These are phyloP conservation scores for Nakazawaea sp. DNA, from an alignment of 805 yeast species.

Conservation along the genomic window DNA sequence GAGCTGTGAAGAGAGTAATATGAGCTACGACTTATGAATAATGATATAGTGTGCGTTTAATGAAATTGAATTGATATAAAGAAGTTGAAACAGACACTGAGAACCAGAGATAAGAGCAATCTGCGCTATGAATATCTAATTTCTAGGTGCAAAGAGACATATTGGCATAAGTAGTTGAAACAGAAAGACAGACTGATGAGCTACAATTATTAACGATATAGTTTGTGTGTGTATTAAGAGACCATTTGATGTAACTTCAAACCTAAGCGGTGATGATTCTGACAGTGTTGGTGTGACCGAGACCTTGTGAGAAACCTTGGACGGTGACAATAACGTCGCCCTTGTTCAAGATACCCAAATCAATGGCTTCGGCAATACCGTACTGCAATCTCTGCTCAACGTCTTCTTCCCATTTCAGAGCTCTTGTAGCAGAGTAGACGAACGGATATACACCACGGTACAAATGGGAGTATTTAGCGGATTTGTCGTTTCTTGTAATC, in stretches of 20 bases:
- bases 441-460: slow-evolving; percentile 99
- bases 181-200: background rate
- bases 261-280: slow-evolving; percentile 76
- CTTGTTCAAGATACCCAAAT: slow-evolving; percentile 74
- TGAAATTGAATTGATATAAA: background rate
- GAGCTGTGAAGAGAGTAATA: background rate
- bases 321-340: slow-evolving; percentile 91
- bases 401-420: slow-evolving; percentile 90
- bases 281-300: slow-evolving; percentile 98
- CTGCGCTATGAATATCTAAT: too few species aligned
- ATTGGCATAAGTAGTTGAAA: too few species aligned
- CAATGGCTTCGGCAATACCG: slow-evolving; percentile 87
- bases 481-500: slow-evolving; percentile 92
- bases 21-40: background rate
- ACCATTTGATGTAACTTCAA: background rate
- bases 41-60: too few species aligned
- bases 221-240: background rate
- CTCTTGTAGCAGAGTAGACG: slow-evolving; percentile 59
- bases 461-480: slow-evolving; percentile 94
- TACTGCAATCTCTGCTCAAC: slow-evolving; percentile 90
- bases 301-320: slow-evolving; percentile 98
- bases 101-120: too few species aligned
- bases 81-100: too few species aligned
- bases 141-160: too few species aligned
- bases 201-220: too few species aligned